phyloP scores from a whole-genome alignment of 1,284 basidiomycete species.

The Coniophora puteana region DNA sequence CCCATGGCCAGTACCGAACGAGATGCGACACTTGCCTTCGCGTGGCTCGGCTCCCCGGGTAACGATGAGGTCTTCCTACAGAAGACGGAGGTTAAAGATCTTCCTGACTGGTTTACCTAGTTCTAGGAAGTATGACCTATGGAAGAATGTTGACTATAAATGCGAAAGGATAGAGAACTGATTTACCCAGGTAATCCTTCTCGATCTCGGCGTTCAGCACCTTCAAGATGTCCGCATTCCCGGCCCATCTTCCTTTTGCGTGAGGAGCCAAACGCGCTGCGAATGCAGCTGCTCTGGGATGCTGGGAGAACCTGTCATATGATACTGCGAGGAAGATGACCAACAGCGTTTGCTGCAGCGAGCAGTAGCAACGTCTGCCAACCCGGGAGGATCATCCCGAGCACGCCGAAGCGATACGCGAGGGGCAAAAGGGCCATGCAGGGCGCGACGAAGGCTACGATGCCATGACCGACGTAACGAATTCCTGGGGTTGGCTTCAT shows the following conservation, averaged over 20 bases:
- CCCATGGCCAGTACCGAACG: constrained; percentile 23
- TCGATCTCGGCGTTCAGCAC: constrained; percentile 6
- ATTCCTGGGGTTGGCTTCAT: too few relatives aligned
- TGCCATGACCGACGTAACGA: too few relatives aligned
- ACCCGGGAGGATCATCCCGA: too few relatives aligned
- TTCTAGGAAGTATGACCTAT: constrained; percentile 10
- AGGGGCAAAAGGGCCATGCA: too few relatives aligned
- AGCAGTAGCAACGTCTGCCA: too few relatives aligned
- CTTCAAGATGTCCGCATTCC: constrained; percentile 23
- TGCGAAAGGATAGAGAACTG: neutral
- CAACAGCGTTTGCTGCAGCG: too few relatives aligned
- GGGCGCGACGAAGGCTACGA: too few relatives aligned
- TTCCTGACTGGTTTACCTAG: neutral
- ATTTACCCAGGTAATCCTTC: constrained; percentile 24
- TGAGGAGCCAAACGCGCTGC: constrained; percentile 20
- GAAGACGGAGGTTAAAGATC: neutral
- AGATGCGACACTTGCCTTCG: constrained; percentile 12
- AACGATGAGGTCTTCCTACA: neutral
- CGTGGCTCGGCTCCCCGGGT: constrained; percentile 1
- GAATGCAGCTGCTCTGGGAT: constrained; percentile 13
- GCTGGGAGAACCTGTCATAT: too few relatives aligned
- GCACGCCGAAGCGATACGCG: too few relatives aligned
- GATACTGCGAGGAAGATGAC: too few relatives aligned
- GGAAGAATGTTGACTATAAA: constrained; percentile 4
- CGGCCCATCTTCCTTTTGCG: constrained; percentile 16